A percentile compares a stretch with the other conserved stretches of the same genome.
These are phyloP conservation scores for Coniella vitis DNA, from an alignment of 2,329 filamentous ascomycete species.

Conservation along the genomic window DNA sequence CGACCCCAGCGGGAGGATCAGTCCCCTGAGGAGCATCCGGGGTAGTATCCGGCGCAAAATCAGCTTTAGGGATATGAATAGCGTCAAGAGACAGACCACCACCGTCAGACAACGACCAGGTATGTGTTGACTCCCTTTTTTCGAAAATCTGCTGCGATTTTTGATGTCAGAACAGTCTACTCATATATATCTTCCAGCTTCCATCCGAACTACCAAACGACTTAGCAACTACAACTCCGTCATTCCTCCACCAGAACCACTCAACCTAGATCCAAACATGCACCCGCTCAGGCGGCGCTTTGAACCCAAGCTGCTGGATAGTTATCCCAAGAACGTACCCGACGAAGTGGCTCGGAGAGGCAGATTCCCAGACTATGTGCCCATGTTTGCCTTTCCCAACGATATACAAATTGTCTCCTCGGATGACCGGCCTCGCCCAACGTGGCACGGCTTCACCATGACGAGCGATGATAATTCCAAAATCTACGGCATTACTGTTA, in stretches of 20 bases:
- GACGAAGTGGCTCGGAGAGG: slow-evolving; percentile 77
- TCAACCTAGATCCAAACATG: slow-evolving; percentile 86
- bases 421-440: slow-evolving; percentile 88
- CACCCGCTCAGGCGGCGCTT: slow-evolving; percentile 91
- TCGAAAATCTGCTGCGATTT: too few species aligned
- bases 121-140: slow-evolving; percentile 38
- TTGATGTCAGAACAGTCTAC: too few species aligned
- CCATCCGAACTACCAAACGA: slow-evolving; percentile 72
- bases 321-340: slow-evolving; percentile 77
- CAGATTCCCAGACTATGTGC: slow-evolving; percentile 91
- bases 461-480: slow-evolving; percentile 88
- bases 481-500: slow-evolving; percentile 84
- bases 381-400: slow-evolving; percentile 98
- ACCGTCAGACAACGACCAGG: slow-evolving; percentile 68
- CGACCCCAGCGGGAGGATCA: slow-evolving; percentile 43
- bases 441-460: slow-evolving; percentile 99
- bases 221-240: slow-evolving; percentile 98
- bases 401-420: slow-evolving; percentile 96
- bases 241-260: slow-evolving; percentile 85
- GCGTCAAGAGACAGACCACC: slow-evolving; percentile 78
- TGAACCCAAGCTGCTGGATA: slow-evolving; percentile 90
- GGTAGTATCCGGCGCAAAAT: slow-evolving; percentile 89
- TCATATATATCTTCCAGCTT: slow-evolving; percentile 40
- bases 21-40: slow-evolving; percentile 54
- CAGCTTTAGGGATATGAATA: slow-evolving; percentile 92